phyloP scores from a whole-genome alignment of 768 basidiomycete genomes.

The Leccinum longicurvipes region DNA sequence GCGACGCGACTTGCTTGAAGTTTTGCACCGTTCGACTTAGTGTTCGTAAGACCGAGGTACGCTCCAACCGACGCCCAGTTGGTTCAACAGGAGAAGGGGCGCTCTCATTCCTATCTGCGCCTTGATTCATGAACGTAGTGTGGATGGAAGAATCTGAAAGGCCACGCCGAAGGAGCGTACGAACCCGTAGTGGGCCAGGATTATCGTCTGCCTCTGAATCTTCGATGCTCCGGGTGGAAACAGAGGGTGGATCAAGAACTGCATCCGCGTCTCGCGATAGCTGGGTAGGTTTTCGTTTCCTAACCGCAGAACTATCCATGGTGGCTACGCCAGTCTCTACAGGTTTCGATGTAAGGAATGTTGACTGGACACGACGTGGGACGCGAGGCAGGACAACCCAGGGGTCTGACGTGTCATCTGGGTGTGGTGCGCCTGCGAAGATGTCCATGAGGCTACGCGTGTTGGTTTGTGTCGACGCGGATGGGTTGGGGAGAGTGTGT shows the following conservation, averaged over 20 bases:
- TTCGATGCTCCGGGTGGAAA: constrained; percentile 22
- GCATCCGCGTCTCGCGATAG: constrained; percentile 76
- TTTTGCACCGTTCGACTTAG: constrained; percentile 54
- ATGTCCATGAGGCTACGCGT: constrained; percentile 68
- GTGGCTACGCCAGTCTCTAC: constrained; percentile 9
- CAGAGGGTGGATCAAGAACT: constrained; percentile 56
- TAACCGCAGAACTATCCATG: constrained; percentile 15
- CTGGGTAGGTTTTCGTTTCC: constrained; percentile 20
- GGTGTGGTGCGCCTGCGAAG: constrained; percentile 82
- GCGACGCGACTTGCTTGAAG: constrained; percentile 36
- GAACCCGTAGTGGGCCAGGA: constrained; percentile 56
- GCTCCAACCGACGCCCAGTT: constrained; percentile 35
- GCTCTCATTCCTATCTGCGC: constrained; percentile 28
- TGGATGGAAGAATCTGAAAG: constrained; percentile 92
- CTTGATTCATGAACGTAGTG: constrained; percentile 70
- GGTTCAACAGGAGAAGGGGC: background rate
- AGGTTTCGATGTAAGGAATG: constrained; percentile 21
- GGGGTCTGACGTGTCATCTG: constrained; percentile 47
- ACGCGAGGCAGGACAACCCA: constrained; percentile 67
- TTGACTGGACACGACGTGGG: constrained; percentile 31
- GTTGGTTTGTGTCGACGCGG: constrained; percentile 13
- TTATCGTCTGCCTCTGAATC: constrained; percentile 41
- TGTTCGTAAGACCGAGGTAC: constrained; percentile 50
- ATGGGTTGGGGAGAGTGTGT: constrained; percentile 11
- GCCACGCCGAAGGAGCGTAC: constrained; percentile 72